phyloP scores from a whole-genome alignment of 148 eudicot genomes.

The Camellia japonica region DNA sequence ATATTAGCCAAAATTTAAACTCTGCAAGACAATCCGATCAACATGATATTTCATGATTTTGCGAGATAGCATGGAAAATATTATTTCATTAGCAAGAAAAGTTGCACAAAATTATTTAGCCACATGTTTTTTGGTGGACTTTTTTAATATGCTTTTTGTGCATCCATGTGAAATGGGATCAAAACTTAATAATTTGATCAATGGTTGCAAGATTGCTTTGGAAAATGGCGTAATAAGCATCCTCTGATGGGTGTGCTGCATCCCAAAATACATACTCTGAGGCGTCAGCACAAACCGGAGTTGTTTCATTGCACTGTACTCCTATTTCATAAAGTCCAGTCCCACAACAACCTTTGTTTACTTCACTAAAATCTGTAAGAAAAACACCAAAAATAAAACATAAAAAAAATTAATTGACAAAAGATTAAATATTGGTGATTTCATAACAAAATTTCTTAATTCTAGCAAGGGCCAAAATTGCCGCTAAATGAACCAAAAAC shows the following conservation, averaged over 20 bases:
- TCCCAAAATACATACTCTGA: constrained; percentile 15
- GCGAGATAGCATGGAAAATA: neutral
- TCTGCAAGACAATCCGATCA: no score
- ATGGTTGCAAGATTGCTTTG: neutral
- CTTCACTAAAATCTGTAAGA: constrained; percentile 1
- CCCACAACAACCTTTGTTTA: constrained; percentile 15
- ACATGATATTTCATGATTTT: neutral
- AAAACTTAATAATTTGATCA: neutral
- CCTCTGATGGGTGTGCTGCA: constrained; percentile 13
- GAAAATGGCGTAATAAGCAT: neutral
- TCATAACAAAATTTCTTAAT: no score
- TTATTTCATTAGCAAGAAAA: neutral
- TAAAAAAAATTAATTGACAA: neutral
- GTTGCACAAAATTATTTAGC: neutral
- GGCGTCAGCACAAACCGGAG: neutral
- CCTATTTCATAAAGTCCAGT: constrained; percentile 11
- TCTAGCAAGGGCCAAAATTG: no score
- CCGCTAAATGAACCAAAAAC: no score
- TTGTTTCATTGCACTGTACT: neutral
- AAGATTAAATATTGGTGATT: neutral
- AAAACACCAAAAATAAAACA: neutral
- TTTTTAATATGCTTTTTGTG: no score
- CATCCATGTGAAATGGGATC: neutral
- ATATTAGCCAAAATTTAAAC: no score
- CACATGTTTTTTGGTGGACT: neutral